Percentiles rank a stretch among this genome's conserved stretches.
Evolutionary conservation across 768 basidiomycete genomes (phyloP).

Genomic region (Cyclocybe aegerita): DNA sequence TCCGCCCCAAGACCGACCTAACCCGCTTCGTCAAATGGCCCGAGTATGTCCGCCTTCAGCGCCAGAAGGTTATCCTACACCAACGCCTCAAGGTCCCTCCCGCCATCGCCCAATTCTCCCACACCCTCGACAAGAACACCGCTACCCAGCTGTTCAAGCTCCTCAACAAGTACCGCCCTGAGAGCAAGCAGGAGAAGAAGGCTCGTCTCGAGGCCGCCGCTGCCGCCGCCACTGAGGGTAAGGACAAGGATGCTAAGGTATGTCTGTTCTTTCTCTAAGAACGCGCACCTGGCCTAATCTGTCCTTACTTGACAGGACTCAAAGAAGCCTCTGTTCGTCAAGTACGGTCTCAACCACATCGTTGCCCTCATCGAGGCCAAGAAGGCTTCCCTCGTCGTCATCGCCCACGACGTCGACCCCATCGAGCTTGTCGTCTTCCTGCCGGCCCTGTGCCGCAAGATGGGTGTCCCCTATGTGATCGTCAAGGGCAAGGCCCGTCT

Average conservation of each 20-base stretch:
- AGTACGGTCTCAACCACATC: slow-evolving; percentile 96
- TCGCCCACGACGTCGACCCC: slow-evolving; percentile 98
- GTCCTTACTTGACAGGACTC: slow-evolving; percentile 47
- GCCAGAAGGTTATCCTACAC: slow-evolving; percentile 97
- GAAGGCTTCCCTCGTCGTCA: slow-evolving; percentile 94
- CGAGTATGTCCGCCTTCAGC: slow-evolving; percentile 95
- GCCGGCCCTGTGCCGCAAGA: slow-evolving; percentile 97
- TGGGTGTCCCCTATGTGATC: slow-evolving; percentile 98
- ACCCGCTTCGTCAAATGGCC: slow-evolving; percentile 99
- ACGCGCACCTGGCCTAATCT: no score
- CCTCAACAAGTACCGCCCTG: slow-evolving; percentile 94
- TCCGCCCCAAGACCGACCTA: slow-evolving; percentile 85
- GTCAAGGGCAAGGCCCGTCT: slow-evolving; percentile 98
- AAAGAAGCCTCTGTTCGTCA: slow-evolving; percentile 95
- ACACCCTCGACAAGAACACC: slow-evolving; percentile 98
- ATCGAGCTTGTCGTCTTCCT: slow-evolving; percentile 99
- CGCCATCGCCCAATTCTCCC: slow-evolving; percentile 96
- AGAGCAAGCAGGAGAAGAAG: slow-evolving; percentile 97
- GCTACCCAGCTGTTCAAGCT: slow-evolving; percentile 98
- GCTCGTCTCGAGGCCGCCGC: slow-evolving; percentile 81
- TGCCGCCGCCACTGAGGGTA: slow-evolving; percentile 76
- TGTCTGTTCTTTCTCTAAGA: slow-evolving; percentile 6
- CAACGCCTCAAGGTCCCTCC: slow-evolving; percentile 98
- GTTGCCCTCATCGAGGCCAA: slow-evolving; percentile 96
- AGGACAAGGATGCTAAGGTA: slow-evolving; percentile 58